Evolutionary conservation across 805 yeast genomes (phyloP).

Genomic region (Starmerella ratchasimensis): DNA sequence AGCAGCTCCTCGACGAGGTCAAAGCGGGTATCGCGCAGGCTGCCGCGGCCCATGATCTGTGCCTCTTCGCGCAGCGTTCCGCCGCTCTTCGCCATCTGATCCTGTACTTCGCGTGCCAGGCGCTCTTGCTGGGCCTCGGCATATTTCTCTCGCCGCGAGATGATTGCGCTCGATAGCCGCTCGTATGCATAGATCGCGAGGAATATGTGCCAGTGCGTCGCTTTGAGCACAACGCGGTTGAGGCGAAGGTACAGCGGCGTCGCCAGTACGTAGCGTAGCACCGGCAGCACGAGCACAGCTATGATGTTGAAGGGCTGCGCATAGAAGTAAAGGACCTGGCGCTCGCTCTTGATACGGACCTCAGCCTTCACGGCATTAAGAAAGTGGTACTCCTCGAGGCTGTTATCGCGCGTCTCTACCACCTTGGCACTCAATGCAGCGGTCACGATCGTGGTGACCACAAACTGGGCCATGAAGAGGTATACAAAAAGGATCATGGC

Average conservation of each 20-base stretch:
- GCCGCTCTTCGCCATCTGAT: slow-evolving; percentile 2
- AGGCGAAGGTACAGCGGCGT: slow-evolving; percentile 23
- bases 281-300: slow-evolving; percentile 23
- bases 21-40: slow-evolving; percentile 11
- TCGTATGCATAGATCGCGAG: slow-evolving; percentile 27
- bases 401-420: slow-evolving; percentile 25
- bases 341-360: slow-evolving; percentile 28
- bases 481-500: slow-evolving; percentile 37
- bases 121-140: slow-evolving; percentile 15
- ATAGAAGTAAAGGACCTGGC: slow-evolving; percentile 27
- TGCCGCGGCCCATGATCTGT: slow-evolving; percentile 4
- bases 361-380: slow-evolving; percentile 29
- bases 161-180: slow-evolving; percentile 12
- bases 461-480: slow-evolving; percentile 41
- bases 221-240: slow-evolving; percentile 27
- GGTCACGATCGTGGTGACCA: slow-evolving; percentile 41
- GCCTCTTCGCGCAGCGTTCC: neutral
- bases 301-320: slow-evolving; percentile 29
- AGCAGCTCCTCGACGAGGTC: slow-evolving; percentile 14
- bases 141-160: slow-evolving; percentile 12
- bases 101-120: slow-evolving; percentile 14
- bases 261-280: slow-evolving; percentile 25
- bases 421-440: slow-evolving; percentile 36
- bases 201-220: slow-evolving; percentile 29
- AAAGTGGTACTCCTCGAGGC: slow-evolving; percentile 30